A percentile compares a stretch with the other conserved stretches of the same genome.
Conservation (phyloP, 495 filamentous ascomycete species). For the Extremus antarcticus region DNA sequence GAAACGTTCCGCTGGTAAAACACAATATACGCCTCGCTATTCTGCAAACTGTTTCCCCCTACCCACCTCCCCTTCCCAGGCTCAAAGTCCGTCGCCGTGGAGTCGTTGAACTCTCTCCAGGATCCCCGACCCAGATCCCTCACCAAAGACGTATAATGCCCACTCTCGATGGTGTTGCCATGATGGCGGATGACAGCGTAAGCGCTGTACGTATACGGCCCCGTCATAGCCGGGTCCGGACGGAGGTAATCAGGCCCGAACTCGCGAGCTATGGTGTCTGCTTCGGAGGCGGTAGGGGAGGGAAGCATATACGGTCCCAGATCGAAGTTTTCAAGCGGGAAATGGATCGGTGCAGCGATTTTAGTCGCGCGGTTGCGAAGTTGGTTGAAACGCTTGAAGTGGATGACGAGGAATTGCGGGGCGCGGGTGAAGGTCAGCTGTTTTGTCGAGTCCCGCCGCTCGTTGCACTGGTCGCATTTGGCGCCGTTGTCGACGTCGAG, state of each 20-base stretch:
- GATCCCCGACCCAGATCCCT: conserved; percentile 48
- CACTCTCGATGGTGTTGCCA: conserved; percentile 50
- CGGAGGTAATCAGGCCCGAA: conserved; percentile 14
- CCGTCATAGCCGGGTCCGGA: conserved; percentile 42
- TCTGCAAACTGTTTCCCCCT: conserved; percentile 39
- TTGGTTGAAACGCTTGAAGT: conserved; percentile 63
- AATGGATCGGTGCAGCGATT: conserved; percentile 56
- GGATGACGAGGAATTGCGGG: conserved; percentile 59
- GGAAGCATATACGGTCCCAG: conserved; percentile 50
- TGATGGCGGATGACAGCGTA: conserved; percentile 62
- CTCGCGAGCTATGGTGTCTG: conserved; percentile 12
- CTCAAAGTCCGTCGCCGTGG: conserved; percentile 46
- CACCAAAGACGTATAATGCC: conserved; percentile 60
- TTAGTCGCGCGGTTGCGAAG: conserved; percentile 49
- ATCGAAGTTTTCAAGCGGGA: conserved; percentile 53
- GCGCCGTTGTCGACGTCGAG: conserved; percentile 58
- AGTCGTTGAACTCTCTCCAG: conserved; percentile 61
- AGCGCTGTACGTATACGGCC: conserved; percentile 59
- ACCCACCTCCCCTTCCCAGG: conserved; percentile 13
- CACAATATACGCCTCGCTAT: conserved; percentile 57
- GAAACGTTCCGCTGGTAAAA: conserved; percentile 30
- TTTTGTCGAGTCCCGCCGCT: conserved; percentile 56
- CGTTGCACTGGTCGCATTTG: conserved; percentile 62
- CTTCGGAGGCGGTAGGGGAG: conserved; percentile 25
- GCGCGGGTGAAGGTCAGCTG: conserved; percentile 64